These are phyloP conservation scores for Ustilago tritici DNA, from an alignment of 1,284 basidiomycete genomes.

Conservation along the genomic window DNA sequence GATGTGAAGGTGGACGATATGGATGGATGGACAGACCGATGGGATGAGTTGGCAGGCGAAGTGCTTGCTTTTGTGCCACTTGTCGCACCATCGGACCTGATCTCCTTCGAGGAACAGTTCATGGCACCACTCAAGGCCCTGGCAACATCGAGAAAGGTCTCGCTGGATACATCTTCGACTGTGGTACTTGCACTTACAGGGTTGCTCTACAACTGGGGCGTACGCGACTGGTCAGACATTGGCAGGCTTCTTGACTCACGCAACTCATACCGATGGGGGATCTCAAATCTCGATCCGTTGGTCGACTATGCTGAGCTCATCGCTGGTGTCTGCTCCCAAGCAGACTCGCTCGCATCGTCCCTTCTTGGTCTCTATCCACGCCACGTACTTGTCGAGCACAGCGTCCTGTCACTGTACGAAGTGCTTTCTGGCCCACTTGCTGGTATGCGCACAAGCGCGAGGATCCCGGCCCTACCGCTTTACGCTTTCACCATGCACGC, in stretches of 20 bases:
- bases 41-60: conserved; percentile 38
- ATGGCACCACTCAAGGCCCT: conserved; percentile 30
- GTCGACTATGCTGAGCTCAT: conserved; percentile 41
- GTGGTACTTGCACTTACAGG: conserved; percentile 28
- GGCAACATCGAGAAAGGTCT: conserved; percentile 29
- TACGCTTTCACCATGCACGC: conserved; percentile 43
- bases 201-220: conserved; percentile 35
- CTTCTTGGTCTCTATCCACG: conserved; percentile 30
- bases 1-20: conserved; percentile 10
- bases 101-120: conserved; percentile 27
- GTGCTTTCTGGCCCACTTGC: conserved; percentile 23
- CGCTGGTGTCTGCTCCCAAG: conserved; percentile 16
- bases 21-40: conserved; percentile 28
- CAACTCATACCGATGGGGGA: conserved; percentile 40
- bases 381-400: conserved; percentile 39
- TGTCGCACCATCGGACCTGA: conserved; percentile 26
- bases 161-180: conserved; percentile 27
- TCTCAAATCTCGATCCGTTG: conserved; percentile 31
- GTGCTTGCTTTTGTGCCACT: conserved; percentile 43
- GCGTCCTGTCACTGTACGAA: conserved; percentile 39
- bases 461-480: conserved; percentile 20
- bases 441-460: conserved; percentile 22
- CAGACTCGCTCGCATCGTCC: conserved; percentile 24
- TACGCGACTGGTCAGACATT: conserved; percentile 36
- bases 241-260: conserved; percentile 28